These are phyloP conservation scores for Zoysia japonica DNA, from an alignment of 176 grass and related monocot genomes.

Conservation along the genomic window DNA sequence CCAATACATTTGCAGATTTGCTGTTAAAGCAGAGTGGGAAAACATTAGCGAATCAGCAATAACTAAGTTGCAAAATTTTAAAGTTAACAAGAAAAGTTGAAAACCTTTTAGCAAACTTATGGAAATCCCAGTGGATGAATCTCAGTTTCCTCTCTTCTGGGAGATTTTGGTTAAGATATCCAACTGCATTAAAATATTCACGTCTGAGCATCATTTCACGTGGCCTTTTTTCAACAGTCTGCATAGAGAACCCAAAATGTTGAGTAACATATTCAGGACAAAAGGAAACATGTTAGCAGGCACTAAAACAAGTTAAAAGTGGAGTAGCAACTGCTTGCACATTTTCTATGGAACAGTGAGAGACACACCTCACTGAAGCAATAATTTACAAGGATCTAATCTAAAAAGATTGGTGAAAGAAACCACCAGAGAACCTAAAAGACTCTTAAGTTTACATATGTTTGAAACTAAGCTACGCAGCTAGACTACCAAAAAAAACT, in stretches of 20 bases:
- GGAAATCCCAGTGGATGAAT: constrained; percentile 99
- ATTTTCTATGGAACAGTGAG: background rate
- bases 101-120: constrained; percentile 99
- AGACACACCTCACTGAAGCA: background rate
- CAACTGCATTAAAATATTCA: constrained; percentile 87
- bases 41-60: constrained; percentile 44
- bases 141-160: constrained; percentile 82
- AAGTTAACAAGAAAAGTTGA: constrained; percentile 33
- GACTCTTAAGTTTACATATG: background rate
- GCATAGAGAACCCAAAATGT: constrained; percentile 35
- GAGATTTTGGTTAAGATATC: constrained; percentile 95
- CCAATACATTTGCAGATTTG: constrained; percentile 95
- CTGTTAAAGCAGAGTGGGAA: constrained; percentile 44
- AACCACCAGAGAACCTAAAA: background rate
- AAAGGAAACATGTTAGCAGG: constrained; percentile 6
- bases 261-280: constrained; percentile 2
- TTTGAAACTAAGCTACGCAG: background rate
- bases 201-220: constrained; percentile 99
- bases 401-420: background rate
- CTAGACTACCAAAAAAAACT: background rate
- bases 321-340: background rate
- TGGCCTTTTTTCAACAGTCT: constrained; percentile 99
- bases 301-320: constrained; percentile 31
- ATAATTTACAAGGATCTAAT: background rate
- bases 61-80: constrained; percentile 11